phyloP scores from a whole-genome alignment of 495 filamentous ascomycete species.

The Friedmanniomyces endolithicus region DNA sequence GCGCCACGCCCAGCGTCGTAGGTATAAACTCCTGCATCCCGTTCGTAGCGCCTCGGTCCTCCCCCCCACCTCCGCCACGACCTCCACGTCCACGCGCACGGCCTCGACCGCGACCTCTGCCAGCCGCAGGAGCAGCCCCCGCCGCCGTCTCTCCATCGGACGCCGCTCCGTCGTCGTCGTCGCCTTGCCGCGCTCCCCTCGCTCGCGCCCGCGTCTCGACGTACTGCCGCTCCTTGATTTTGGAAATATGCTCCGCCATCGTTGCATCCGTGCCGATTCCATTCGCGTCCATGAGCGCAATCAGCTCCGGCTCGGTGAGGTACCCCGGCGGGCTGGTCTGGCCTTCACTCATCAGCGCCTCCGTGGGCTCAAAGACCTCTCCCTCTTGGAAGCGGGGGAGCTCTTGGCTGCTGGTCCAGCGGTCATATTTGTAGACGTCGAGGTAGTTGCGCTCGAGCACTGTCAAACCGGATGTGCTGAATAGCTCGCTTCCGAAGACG shows the following conservation, averaged over 20 bases:
- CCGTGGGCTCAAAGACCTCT: constrained; percentile 75
- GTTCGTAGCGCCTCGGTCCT: constrained; percentile 22
- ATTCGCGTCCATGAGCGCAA: constrained; percentile 95
- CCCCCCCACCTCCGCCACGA: constrained; percentile 9
- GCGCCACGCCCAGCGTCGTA: constrained; percentile 73
- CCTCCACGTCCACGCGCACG: constrained; percentile 37
- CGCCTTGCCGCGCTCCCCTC: constrained; percentile 28
- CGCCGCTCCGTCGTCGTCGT: constrained; percentile 28
- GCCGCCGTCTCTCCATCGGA: constrained; percentile 24
- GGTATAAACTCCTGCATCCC: constrained; percentile 80
- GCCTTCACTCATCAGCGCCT: constrained; percentile 78
- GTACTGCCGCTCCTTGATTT: constrained; percentile 82
- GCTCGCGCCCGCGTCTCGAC: constrained; percentile 51
- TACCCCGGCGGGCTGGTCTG: constrained; percentile 75
- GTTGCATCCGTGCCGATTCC: constrained; percentile 97
- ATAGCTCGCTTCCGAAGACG: constrained; percentile 68
- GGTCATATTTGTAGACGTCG: constrained; percentile 91
- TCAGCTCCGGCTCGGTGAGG: constrained; percentile 91
- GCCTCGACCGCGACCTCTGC: constrained; percentile 20
- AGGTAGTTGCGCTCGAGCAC: constrained; percentile 86
- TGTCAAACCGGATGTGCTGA: constrained; percentile 67
- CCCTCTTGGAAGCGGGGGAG: constrained; percentile 65
- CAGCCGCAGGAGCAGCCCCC: constrained; percentile 10
- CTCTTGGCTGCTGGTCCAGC: constrained; percentile 77
- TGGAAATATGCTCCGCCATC: constrained; percentile 96